Evolutionary conservation across 2,329 filamentous ascomycete genomes (phyloP), one percentile per base, ranked within the genome.

Genomic region (Magnaporthiopsis poae): DNA sequence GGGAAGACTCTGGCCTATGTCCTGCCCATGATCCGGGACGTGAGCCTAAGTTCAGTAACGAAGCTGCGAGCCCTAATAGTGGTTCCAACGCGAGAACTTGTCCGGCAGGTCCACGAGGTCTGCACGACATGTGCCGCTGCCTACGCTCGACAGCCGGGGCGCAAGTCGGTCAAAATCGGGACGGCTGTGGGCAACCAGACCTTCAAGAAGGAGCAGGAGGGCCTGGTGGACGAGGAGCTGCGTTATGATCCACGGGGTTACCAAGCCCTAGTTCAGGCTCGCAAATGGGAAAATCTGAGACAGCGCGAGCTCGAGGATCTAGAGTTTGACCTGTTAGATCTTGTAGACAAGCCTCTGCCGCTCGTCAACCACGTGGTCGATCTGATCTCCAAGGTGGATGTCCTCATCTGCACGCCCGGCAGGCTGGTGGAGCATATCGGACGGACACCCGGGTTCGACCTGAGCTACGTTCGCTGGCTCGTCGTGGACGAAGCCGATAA

Each of bases 401-500:
- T 98, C 46, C 82, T 99, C 33, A 90, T 97, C 64, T 95, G 92
- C 75, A 98, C 94, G 0, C 94, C 94, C 0, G 95, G 95, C 68
- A 87, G 94, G 69, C 84, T 98, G 0, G 92, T 98, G 4, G 94
- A 98, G 72, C 94, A 98, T 76, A 84, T 97, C 64, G 88, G 89
- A 69, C 88, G 88, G 68, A 98, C 94, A 0, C 86, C 86, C 3
- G 92, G 92, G 0, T 97, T 98, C 75, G 86, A 83, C 0, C 81
- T 98, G 29, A 85, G 90, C 67, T 84, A 90, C 73, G 81, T 97
- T 5, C 86, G 90, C 68, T 98, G 93, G 92, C 81, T 98, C 0
- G 86, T 97, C 2, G 90, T 97, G 62, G 94, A 98, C 72, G 94
- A 98, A 77, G 95, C 94, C 13, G 94, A 98, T 76, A 92, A 95